Evolutionary conservation across 2,329 filamentous ascomycete genomes (phyloP), one percentile per base, ranked within the genome.

Genomic region (Fusarium buxicola): DNA sequence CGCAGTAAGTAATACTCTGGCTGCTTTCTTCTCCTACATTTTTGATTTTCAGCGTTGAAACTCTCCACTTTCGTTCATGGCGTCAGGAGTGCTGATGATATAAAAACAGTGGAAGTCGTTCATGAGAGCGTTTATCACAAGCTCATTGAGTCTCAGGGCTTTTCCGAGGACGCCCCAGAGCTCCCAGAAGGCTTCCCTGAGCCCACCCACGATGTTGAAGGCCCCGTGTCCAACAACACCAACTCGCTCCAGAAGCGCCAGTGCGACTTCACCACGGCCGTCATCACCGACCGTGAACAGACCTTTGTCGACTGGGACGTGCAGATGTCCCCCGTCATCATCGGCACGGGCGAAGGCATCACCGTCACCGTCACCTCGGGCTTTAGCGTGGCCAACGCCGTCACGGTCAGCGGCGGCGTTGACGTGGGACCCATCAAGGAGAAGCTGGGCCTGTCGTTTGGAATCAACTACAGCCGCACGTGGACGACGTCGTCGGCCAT

Each of bases 281-380:
- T 48, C 41, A 18, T 63, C 2, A 60, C 55, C 1, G 60, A 64
- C 13, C 8, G 12, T 13, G 7, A 15, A 0, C 1, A 64, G 21
- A 58, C 49, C 4, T 64, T 64, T 30, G 55, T 64, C 21, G 60
- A 63, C 36, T 63, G 60, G 60, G 60, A 63, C 31, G 50, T 63
- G 12, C 59, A 63, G 3, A 63, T 63, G 60, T 63, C 60, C 7
- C 60, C 59, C 12, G 60, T 63, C 0, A 44, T 63, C 18, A 55
- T 59, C 9, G 60, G 48, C 5, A 48, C 43, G 3, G 60, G 60
- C 24, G 24, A 38, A 3, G 46, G 46, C 7, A 39, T 38, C 16
- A 48, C 49, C 1, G 55, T 64, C 7, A 52, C 12, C 4, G 43
- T 64, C 0, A 46, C 55, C 0, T 30, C 41, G 0, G 8, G 45